Conservation (phyloP, 768 basidiomycete species). For the Tricholoma hemisulphureum region DNA sequence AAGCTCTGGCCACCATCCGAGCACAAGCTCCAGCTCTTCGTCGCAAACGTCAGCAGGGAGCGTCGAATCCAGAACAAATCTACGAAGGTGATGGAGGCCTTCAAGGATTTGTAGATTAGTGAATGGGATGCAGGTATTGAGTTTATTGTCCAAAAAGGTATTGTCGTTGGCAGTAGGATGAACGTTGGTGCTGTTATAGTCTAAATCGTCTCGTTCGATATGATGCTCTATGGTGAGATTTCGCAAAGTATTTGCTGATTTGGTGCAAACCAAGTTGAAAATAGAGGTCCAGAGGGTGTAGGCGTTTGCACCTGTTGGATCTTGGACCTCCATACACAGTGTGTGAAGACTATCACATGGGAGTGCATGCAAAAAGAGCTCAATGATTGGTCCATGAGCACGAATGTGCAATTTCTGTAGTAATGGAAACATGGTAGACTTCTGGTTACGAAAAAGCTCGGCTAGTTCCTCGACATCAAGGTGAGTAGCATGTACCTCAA, state of each 20-base stretch:
- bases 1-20: conserved; percentile 46
- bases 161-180: conserved; percentile 4
- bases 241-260: conserved; percentile 29
- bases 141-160: conserved; percentile 8
- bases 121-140: conserved; percentile 24
- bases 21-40: conserved; percentile 35
- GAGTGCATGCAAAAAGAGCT: conserved; percentile 34
- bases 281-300: conserved; percentile 34
- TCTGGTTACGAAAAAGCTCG: conserved; percentile 8
- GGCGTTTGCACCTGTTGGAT: conserved; percentile 18
- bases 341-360: conserved; percentile 31
- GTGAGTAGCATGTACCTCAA: conserved; percentile 45
- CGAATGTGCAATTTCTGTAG: conserved; percentile 42
- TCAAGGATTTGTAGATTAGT: conserved; percentile 35
- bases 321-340: conserved; percentile 40
- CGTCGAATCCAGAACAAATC: conserved; percentile 39
- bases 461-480: conserved; percentile 28
- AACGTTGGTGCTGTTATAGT: conserved; percentile 16
- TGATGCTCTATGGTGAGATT: conserved; percentile 45
- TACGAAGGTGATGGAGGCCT: conserved; percentile 31
- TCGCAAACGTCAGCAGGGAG: conserved; percentile 40
- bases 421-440: conserved; percentile 30
- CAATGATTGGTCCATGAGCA: conserved; percentile 32
- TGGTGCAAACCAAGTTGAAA: conserved; percentile 29
- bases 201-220: conserved; percentile 34